phyloP scores from a whole-genome alignment of 2,329 filamentous ascomycete species.

The Truncatella angustata region DNA sequence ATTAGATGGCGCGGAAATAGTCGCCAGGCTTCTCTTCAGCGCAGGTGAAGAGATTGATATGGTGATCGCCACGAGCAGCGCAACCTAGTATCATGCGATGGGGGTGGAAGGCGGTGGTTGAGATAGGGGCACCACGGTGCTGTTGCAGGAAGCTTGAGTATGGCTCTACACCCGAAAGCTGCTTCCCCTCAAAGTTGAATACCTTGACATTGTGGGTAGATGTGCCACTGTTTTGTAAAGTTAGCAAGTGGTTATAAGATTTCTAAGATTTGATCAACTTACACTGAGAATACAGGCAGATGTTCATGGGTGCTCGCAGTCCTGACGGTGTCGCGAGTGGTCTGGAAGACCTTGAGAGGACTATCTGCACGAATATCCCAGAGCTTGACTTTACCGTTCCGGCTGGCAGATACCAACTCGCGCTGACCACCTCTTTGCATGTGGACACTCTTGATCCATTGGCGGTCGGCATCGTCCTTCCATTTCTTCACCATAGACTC shows the following conservation, averaged over 20 bases:
- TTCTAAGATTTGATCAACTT: conserved; percentile 44
- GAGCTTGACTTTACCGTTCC: conserved; percentile 88
- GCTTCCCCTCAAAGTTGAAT: conserved; percentile 81
- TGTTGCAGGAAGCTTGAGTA: conserved; percentile 86
- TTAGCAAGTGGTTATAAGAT: conserved; percentile 9
- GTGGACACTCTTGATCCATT: conserved; percentile 95
- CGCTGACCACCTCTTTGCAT: conserved; percentile 94
- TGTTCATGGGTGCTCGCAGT: conserved; percentile 94
- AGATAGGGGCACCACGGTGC: conserved; percentile 77
- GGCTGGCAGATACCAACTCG: conserved; percentile 85
- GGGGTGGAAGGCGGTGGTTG: conserved; percentile 90
- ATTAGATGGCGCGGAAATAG: neutral
- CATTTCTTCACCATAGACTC: conserved; percentile 95
- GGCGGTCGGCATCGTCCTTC: conserved; percentile 81
- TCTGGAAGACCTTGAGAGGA: conserved; percentile 70
- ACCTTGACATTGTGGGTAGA: conserved; percentile 86
- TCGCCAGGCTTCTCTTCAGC: conserved; percentile 39
- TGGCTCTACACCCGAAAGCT: conserved; percentile 82
- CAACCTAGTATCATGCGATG: conserved; percentile 90
- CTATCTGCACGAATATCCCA: conserved; percentile 93
- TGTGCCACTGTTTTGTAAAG: conserved; percentile 63
- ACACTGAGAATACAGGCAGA: conserved; percentile 91
- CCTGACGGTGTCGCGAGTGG: conserved; percentile 74
- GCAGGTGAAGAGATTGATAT: conserved; percentile 85
- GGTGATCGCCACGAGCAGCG: conserved; percentile 80